A percentile compares a stretch with the other conserved stretches of the same genome.
Evolutionary conservation across 108 stramenopile genomes (phyloP).

Genomic region (Stephanodiscus minutulus): DNA sequence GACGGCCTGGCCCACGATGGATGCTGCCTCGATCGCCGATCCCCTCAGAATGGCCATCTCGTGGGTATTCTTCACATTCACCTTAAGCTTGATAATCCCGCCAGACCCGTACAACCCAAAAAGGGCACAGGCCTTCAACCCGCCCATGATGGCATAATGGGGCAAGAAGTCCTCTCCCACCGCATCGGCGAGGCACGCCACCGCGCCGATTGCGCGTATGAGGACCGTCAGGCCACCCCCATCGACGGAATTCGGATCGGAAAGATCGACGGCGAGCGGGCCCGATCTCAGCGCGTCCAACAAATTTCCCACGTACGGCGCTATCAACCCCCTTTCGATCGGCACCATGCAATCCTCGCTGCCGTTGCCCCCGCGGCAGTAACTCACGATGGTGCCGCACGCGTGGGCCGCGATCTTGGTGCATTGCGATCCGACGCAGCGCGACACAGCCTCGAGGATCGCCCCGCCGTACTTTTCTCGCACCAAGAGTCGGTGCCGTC

Average conservation of each 20-base stretch:
- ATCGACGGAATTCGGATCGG: conserved; percentile 25
- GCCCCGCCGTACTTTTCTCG: conserved; percentile 31
- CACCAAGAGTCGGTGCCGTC: conserved; percentile 17
- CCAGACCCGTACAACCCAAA: conserved; percentile 27
- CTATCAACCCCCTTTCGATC: conserved; percentile 35
- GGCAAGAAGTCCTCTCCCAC: conserved; percentile 66
- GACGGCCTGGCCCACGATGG: conserved; percentile 77
- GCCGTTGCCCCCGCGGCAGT: conserved; percentile 57
- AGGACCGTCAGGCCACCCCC: conserved; percentile 54
- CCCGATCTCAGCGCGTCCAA: conserved; percentile 57
- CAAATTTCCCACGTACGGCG: conserved; percentile 54
- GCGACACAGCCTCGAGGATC: conserved; percentile 48
- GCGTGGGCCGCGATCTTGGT: conserved; percentile 70
- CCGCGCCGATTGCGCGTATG: conserved; percentile 66
- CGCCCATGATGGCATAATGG: conserved; percentile 66
- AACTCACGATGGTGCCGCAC: conserved; percentile 63
- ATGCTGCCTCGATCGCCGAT: conserved; percentile 73
- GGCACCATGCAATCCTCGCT: conserved; percentile 39
- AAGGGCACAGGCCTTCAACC: conserved; percentile 49
- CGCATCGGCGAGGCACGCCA: conserved; percentile 72
- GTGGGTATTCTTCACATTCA: conserved; percentile 26
- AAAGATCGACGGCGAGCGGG: conserved; percentile 60
- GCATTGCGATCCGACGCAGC: conserved; percentile 40
- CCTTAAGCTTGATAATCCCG: conserved; percentile 3
- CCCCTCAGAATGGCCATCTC: conserved; percentile 54